Conservation (phyloP, 2,329 filamentous ascomycete species). For the Bipolaris bicolor region DNA sequence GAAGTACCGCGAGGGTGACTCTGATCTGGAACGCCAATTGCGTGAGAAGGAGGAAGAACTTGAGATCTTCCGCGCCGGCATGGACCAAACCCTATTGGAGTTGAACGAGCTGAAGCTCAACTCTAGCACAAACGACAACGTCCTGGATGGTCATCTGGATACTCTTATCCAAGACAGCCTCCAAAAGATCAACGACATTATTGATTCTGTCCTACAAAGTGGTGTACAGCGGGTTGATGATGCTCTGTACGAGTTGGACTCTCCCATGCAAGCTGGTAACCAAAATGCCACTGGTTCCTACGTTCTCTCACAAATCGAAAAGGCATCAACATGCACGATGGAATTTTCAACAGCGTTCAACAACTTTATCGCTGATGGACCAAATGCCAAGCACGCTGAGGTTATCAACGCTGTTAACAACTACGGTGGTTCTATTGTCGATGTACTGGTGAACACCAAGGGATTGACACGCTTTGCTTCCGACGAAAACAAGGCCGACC, state of each 20-base stretch:
- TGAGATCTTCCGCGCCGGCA: conserved; percentile 95
- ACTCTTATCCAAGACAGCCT: conserved; percentile 84
- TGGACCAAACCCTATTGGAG: conserved; percentile 94
- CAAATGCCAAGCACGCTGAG: conserved; percentile 85
- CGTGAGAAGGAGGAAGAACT: conserved; percentile 97
- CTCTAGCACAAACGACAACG: conserved; percentile 71
- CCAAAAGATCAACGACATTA: conserved; percentile 94
- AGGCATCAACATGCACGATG: conserved; percentile 90
- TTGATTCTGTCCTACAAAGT: conserved; percentile 92
- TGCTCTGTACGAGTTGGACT: conserved; percentile 95
- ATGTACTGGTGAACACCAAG: conserved; percentile 96
- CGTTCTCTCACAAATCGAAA: conserved; percentile 95
- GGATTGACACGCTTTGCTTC: conserved; percentile 90
- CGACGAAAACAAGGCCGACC: conserved; percentile 92
- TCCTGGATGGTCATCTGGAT: conserved; percentile 89
- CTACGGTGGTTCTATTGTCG: conserved; percentile 87
- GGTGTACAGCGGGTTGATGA: conserved; percentile 95
- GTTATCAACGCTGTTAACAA: conserved; percentile 92
- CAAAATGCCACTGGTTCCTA: conserved; percentile 95
- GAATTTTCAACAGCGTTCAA: conserved; percentile 99
- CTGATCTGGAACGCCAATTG: conserved; percentile 82
- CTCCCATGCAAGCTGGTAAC: conserved; percentile 97
- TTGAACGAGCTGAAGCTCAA: conserved; percentile 79
- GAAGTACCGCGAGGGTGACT: conserved; percentile 78
- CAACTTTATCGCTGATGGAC: conserved; percentile 96